Evolutionary conservation across 169 alveolate species (phyloP), one percentile per base, ranked within the genome.

Genomic region (Plasmodium ovale): DNA sequence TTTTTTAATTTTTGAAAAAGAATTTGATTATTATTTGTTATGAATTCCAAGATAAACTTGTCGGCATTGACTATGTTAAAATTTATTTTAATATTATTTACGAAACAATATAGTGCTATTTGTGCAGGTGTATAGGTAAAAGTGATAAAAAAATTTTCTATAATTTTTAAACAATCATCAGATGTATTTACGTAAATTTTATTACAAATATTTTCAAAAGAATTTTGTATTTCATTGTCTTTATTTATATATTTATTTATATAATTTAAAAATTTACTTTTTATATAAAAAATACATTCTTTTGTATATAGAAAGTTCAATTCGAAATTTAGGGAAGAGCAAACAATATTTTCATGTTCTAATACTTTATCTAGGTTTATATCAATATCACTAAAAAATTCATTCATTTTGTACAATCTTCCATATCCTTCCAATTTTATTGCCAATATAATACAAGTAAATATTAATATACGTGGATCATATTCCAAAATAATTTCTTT

Each of bases 391-490:
- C 49, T 74, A 74, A 74, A 74, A 62, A 74, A 74, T 60, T 74
- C 88, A 49, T 74, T 74, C 39, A 74, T 74, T 74, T 47, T 74
- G 53, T 74, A 74, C 42, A 74, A 16, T 9, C 77, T 31, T 0
- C 94, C 94, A 72, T 72, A 91, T 54, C 92, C 94, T 74, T 91
- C 94, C 37, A 91, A 58, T 31, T 91, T 91, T 72, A 91, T 64
- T 6, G 94, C 94, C 67, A 91, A 74, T 14, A 92, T 84, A 16
- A 91, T 87, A 54, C 94, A 79, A 21, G 94, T 91, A 47, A 91
- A 91, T 51, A 91, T 91, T 70, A 91, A 87, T 27, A 91, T 91
- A 71, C 94, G 88, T 19, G 94, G 94, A 71, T 91, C 94, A 73
- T 91, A 91, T 16, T 64, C 91, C 87, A 91, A 87, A 35, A 91